Base-by-base conservation (phyloP, 768 basidiomycete genomes). In the Jaapia argillacea region DNA sequence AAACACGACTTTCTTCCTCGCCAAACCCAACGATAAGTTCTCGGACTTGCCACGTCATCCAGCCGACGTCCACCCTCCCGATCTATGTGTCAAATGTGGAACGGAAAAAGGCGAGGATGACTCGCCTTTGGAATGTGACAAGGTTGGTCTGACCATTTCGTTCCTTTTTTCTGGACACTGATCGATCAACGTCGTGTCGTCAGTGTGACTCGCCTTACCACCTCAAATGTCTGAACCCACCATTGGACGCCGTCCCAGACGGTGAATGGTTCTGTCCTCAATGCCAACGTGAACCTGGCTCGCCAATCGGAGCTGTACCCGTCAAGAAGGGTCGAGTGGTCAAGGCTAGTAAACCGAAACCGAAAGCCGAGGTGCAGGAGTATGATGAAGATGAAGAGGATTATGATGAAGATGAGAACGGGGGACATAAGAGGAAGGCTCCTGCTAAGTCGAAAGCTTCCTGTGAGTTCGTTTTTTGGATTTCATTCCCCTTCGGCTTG, bases 121-220 rank as follows among this genome's bases (percentile, higher is more conserved):
- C 46, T 68, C 73, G 26, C 80, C 80, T 14, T 65, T 98, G 33
- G 91, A 87, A 55, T 98, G 93, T 54, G 93, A 97, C 58, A 93
- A 91, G 76, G 90, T 85, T 43, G 36, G 57, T n/a, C n/a, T n/a
- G n/a, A n/a, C n/a, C n/a, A n/a, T n/a, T n/a, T n/a, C n/a, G n/a
- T n/a, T n/a, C 44, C 16, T 23, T 22, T 22, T 44, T 36, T 38
- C 21, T 16, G 16, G 16, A 33, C 31, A 33, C 16, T 16, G 31
- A 10, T 16, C 31, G 16, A 10, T 36, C 37, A 20, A 24, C 26
- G 6, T 44, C 45, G 3, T 25, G 6, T 18, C 14, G n/a, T 6
- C 48, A 94, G 86, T 98, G 93, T 57, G 93, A 98, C 56, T 70
- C 74, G 35, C 87, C 90, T 1, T 94, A 84, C 59, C 93, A 97